Conservation (phyloP, 2,329 filamentous ascomycete genomes). For the Pseudovirgaria hyperparasitica region DNA sequence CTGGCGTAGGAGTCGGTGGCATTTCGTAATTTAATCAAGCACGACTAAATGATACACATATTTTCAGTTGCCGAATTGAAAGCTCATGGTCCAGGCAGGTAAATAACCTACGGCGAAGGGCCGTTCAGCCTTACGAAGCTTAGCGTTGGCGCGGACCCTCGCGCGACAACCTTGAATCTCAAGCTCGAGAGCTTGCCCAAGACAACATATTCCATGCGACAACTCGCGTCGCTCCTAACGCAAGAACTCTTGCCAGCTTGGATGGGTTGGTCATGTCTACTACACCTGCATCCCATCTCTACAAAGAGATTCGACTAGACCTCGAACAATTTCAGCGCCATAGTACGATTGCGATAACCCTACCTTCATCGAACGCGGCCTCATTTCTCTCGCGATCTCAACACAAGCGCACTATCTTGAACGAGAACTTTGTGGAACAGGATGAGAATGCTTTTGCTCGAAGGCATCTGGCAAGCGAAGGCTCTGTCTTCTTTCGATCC, state of each 20-base stretch:
- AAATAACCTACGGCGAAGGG: too few species aligned
- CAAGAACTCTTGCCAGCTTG: constrained; percentile 7
- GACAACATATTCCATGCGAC: too few species aligned
- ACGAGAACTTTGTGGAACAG: constrained; percentile 31
- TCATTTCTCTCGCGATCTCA: constrained; percentile 19
- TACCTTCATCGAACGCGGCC: constrained; percentile 19
- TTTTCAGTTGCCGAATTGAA: too few species aligned
- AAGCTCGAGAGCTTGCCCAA: too few species aligned
- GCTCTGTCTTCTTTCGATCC: constrained; percentile 74
- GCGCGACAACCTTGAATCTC: too few species aligned
- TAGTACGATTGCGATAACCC: constrained; percentile 53
- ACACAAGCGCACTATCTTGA: constrained; percentile 21
- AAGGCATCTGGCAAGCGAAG: constrained; percentile 58
- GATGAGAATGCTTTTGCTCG: constrained; percentile 64
- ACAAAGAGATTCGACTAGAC: constrained; percentile 78
- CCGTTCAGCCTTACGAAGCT: too few species aligned
- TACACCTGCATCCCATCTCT: constrained; percentile 52
- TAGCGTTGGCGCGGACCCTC: too few species aligned
- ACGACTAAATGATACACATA: too few species aligned
- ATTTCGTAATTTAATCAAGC: too few species aligned
- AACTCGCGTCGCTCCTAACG: too few species aligned
- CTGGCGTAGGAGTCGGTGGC: too few species aligned
- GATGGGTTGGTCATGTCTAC: constrained; percentile 59
- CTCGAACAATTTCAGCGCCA: constrained; percentile 59
- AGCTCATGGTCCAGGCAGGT: too few species aligned